Base-by-base conservation (phyloP, 345 rosid genomes). In the Citrus inodora region DNA sequence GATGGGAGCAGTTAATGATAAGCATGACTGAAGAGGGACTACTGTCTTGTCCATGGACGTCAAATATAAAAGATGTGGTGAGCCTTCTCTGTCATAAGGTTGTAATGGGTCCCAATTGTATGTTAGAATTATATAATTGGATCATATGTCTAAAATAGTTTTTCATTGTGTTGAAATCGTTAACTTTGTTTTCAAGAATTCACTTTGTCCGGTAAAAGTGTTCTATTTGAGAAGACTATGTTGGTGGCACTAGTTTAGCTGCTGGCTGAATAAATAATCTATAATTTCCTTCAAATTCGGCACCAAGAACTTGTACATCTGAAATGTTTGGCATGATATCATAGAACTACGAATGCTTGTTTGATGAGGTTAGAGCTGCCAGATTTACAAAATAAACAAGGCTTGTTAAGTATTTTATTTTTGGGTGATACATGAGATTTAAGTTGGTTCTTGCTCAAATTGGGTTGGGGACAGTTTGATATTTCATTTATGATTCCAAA, bases 11-110 rank as follows among this genome's bases (percentile, higher is more conserved):
- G 82, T 37, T 7, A 83, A 78, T 73, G 68, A 46, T 67, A 85
- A 87, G 82, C 80, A 76, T 40, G 84, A 75, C 67, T 73, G 74
- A 80, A 62, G 60, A 72, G 72, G 68, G 24, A 63, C 56, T 37
- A 37, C 40, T 37, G 58, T 75, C 28, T 55, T 71, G 67, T 46
- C 24, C 19, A 19, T 17, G 17, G 60, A 58, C 53, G 30, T 17
- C 51, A 35, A 60, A 28, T 33, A 11, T 42, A 71, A 66, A 42
- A 42, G 51, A 67, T 33, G 48, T 28, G 19, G 58, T 21, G 28
- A 62, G 76, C 48, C 59, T 55, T 69, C 58, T 68, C 10, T 38
- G 24, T 37, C 27, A 13, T 1, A 9, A 28, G 70, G 17, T n/a
- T 61, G 4, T 32, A 42, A 56, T 7, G 16, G 19, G 35, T 13